Percentiles rank a stretch among this genome's conserved stretches.
Evolutionary conservation across 2,329 filamentous ascomycete species (phyloP).

Genomic region (Aspergillus texensis): DNA sequence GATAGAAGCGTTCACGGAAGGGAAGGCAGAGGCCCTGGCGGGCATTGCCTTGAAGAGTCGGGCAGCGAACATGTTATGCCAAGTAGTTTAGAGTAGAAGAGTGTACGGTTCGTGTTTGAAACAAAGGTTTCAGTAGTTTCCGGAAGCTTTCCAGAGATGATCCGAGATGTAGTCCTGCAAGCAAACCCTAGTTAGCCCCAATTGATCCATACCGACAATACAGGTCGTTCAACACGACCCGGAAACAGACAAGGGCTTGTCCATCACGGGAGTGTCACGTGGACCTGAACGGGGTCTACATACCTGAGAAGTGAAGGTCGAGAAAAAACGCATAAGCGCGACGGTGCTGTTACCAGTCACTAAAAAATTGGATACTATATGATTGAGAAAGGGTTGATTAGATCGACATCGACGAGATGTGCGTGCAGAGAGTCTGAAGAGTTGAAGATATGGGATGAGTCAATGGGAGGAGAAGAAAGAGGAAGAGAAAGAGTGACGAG

Average conservation of each 20-base stretch:
- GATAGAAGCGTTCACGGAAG: conserved; percentile 37
- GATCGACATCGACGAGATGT: conserved; percentile 28
- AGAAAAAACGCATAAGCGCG: conserved; percentile 84
- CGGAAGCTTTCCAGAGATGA: conserved; percentile 70
- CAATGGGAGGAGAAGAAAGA: conserved; percentile 11
- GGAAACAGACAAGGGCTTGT: not conserved
- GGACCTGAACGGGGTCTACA: conserved; percentile 26
- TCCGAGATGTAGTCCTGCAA: conserved; percentile 68
- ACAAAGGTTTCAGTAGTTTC: conserved; percentile 53
- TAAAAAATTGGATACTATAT: conserved; percentile 11
- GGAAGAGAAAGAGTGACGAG: conserved; percentile 15
- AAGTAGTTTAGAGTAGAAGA: conserved; percentile 14
- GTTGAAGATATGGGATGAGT: conserved; percentile 9
- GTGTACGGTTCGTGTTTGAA: not conserved
- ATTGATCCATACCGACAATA: not conserved
- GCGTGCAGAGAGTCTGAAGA: conserved; percentile 8
- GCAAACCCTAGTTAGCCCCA: conserved; percentile 11
- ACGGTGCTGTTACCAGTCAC: conserved; percentile 45
- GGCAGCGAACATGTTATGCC: conserved; percentile 56
- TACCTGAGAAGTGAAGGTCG: conserved; percentile 87
- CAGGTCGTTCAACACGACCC: not conserved
- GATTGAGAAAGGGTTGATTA: conserved; percentile 22
- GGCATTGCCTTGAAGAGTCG: conserved; percentile 57
- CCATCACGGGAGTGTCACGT: not conserved
- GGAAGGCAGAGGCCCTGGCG: conserved; percentile 50